Evolutionary conservation across 2,329 filamentous ascomycete genomes (phyloP), one percentile per base, ranked within the genome.

Genomic region (Fusarium sp.): DNA sequence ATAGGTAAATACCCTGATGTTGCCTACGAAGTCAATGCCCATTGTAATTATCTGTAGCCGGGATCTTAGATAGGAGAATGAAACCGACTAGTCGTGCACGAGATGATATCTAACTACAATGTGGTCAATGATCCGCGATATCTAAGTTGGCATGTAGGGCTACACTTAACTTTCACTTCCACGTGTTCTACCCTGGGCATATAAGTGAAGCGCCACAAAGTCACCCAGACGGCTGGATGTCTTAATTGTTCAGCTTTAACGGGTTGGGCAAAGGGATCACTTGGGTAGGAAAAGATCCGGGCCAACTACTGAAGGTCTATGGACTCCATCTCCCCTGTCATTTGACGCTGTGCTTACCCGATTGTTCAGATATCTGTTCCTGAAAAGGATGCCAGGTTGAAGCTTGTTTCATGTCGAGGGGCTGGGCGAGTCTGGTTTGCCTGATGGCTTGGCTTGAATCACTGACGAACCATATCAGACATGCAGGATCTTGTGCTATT

Each of bases 41-140:
- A 48, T 47, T 36, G 45, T 47, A 24, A 51, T 34, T 34, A 52
- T 52, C 41, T 70, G 59, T 42, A 70, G 41, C 59, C 67, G 66
- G 70, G 42, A 54, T 30, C 36, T 38, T 41, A 32, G 56, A 39
- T 34, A 48, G 13, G 51, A 51, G 32, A 55, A 66, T 70, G 67
- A 70, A 70, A 70, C 67, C 47, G 36, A 59, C 67, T 66, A 70
- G 56, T 38, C 47, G 8, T 24, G 41, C 41, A 42, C 66, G 58
- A 66, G 41, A 48, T 30, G 24, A 15, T 32, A 28, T 70, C 66
- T 70, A 70, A 44, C 60, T 59, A 48, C 39, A 70, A 70, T 59
- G 26, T 61, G 47, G 66, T 59, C 51, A 70, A 70, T 56, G 54
- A 56, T 64, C 65, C 66, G 65, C 26, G 38, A 52, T 51, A 20